Percentiles rank a stretch among this genome's conserved stretches.
Conservation (phyloP, 257 asterid genomes). For the Fraxinus quadrangulata region DNA sequence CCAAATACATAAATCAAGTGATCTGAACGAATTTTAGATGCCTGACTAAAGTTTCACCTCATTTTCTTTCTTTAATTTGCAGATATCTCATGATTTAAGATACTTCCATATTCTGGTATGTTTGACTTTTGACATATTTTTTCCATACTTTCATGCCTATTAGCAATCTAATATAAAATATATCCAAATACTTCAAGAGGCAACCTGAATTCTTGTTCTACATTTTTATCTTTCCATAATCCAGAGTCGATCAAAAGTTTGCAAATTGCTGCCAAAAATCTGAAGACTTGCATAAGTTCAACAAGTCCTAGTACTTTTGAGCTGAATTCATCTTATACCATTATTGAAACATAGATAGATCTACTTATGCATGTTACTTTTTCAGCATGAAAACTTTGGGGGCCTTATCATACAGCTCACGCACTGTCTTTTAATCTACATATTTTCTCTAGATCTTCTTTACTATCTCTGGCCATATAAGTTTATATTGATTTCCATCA, state of each 20-base stretch:
- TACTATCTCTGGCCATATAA: background rate
- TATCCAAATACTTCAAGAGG: background rate
- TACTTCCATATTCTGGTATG: slow-evolving; percentile 70
- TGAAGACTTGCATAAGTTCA: background rate
- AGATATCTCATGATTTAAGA: slow-evolving; percentile 73
- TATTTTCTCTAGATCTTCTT: background rate
- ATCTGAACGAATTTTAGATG: background rate
- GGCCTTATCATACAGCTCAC: background rate
- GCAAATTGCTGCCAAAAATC: background rate
- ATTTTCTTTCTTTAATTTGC: slow-evolving; percentile 31
- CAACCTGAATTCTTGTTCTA: background rate
- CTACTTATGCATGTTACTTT: background rate
- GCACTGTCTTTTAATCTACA: background rate
- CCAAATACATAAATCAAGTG: background rate
- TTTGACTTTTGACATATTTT: background rate
- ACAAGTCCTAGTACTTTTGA: background rate
- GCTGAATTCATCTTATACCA: background rate
- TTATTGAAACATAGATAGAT: no score
- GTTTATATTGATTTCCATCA: background rate
- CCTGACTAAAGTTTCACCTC: background rate
- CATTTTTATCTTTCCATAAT: no score
- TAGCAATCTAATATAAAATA: background rate
- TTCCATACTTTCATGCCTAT: background rate
- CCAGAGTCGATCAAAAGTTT: background rate
- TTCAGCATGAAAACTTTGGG: background rate